phyloP scores from a whole-genome alignment of 2,329 filamentous ascomycete genomes.

The Ophiosphaerella herpotricha region DNA sequence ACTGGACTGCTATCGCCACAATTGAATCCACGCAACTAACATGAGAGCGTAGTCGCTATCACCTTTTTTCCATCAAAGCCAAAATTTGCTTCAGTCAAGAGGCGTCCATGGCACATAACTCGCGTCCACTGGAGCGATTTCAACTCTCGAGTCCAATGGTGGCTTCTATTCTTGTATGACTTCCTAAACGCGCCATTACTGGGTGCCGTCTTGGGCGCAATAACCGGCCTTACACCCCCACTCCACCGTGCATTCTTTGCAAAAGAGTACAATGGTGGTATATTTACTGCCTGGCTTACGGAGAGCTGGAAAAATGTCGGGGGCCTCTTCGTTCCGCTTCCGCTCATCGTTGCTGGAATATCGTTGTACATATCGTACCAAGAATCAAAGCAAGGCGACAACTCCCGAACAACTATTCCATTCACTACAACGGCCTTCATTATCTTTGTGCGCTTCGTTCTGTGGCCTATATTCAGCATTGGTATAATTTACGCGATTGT shows the following conservation, averaged over 20 bases:
- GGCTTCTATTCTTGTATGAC: conserved; percentile 38
- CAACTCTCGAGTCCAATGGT: conserved; percentile 32
- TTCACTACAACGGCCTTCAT: conserved; percentile 29
- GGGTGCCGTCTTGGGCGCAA: conserved; percentile 29
- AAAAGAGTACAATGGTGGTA: conserved; percentile 27
- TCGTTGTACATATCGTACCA: conserved; percentile 32
- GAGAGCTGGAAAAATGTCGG: conserved; percentile 35
- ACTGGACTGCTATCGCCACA: conserved; percentile 14
- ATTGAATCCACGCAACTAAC: conserved; percentile 7
- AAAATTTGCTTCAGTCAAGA: conserved; percentile 24
- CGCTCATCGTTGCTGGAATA: conserved; percentile 35
- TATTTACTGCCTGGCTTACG: conserved; percentile 39
- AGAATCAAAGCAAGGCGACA: conserved; percentile 13
- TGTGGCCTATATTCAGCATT: conserved; percentile 48
- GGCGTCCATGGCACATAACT: conserved; percentile 33
- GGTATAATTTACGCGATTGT: conserved; percentile 59
- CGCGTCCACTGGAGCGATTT: conserved; percentile 26
- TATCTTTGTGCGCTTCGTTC: conserved; percentile 30
- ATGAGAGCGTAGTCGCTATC: conserved; percentile 23
- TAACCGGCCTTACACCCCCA: conserved; percentile 31
- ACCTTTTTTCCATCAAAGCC: conserved; percentile 40
- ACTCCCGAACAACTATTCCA: conserved; percentile 8
- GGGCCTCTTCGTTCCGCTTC: conserved; percentile 33
- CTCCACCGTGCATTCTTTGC: conserved; percentile 34
- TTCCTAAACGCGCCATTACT: conserved; percentile 39